phyloP scores from a whole-genome alignment of 108 stramenopile genomes.

The Epithemia pelagica region DNA sequence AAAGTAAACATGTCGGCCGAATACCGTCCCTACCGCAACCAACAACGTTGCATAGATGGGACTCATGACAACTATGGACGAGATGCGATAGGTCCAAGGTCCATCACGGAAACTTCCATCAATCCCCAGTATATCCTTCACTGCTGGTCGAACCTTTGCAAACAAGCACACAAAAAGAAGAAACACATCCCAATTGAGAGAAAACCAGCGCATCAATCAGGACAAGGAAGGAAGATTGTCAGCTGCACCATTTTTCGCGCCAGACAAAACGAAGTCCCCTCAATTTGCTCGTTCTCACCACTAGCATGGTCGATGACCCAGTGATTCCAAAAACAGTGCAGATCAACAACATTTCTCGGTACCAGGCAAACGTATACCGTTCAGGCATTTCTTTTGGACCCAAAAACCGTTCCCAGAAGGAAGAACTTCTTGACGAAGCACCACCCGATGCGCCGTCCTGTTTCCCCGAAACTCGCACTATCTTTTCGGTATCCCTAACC shows the following conservation, averaged over 20 bases:
- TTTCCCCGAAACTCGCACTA: no score
- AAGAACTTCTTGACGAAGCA: no score
- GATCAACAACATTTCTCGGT: conserved; percentile 68
- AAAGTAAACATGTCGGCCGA: conserved; percentile 82
- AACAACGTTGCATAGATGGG: conserved; percentile 74
- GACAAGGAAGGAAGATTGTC: conserved; percentile 4
- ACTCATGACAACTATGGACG: conserved; percentile 79
- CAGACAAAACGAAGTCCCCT: background rate
- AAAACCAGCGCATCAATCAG: background rate
- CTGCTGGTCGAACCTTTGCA: conserved; percentile 57
- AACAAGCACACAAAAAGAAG: no score
- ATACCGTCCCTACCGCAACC: conserved; percentile 68
- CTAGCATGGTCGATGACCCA: conserved; percentile 77
- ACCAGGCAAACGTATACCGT: conserved; percentile 57
- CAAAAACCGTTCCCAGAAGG: conserved; percentile 25
- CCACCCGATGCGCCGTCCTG: no score
- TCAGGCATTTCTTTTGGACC: conserved; percentile 73
- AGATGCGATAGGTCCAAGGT: conserved; percentile 79
- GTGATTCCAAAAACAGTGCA: conserved; percentile 86
- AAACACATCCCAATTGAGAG: background rate
- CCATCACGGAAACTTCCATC: conserved; percentile 74
- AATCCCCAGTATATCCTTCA: conserved; percentile 58
- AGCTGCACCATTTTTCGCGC: no score
- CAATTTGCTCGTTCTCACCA: conserved; percentile 33
- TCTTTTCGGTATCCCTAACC: no score